Evolutionary conservation across 2,329 filamentous ascomycete genomes (phyloP).

Genomic region (Aspergillaceae sp.): DNA sequence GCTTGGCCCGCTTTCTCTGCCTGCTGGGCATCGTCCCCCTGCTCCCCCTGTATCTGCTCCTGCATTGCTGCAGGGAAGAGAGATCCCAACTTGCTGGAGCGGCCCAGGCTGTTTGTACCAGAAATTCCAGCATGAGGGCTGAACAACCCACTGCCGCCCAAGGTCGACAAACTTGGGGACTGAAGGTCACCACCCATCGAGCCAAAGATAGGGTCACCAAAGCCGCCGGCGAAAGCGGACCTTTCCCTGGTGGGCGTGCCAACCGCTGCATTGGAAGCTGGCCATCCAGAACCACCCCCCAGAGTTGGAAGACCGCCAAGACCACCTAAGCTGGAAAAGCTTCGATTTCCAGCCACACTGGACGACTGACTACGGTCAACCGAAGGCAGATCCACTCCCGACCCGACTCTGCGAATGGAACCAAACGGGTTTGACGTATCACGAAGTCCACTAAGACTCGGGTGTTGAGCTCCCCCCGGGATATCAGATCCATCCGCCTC

Average conservation of each 20-base stretch:
- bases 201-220: slow-evolving; percentile 60
- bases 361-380: slow-evolving; percentile 91
- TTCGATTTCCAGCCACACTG: slow-evolving; percentile 66
- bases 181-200: slow-evolving; percentile 64
- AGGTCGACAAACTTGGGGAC: slow-evolving; percentile 31
- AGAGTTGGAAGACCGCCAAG: slow-evolving; percentile 48
- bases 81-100: slow-evolving; percentile 74
- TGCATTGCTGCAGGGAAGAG: slow-evolving; percentile 86
- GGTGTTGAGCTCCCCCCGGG: slow-evolving; percentile 42
- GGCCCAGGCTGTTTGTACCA: slow-evolving; percentile 58
- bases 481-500: slow-evolving; percentile 50
- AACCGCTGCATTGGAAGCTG: slow-evolving; percentile 55
- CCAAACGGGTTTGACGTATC: slow-evolving; percentile 49
- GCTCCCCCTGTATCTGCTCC: slow-evolving; percentile 66
- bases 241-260: slow-evolving; percentile 61
- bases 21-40: slow-evolving; percentile 43
- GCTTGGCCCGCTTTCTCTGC: slow-evolving; percentile 22
- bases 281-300: slow-evolving; percentile 40
- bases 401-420: slow-evolving; percentile 45
- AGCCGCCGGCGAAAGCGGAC: slow-evolving; percentile 41
- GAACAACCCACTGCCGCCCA: slow-evolving; percentile 49
- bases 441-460: slow-evolving; percentile 46
- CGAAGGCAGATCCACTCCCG: slow-evolving; percentile 48
- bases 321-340: slow-evolving; percentile 53
- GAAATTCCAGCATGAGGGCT: slow-evolving; percentile 49